These are phyloP conservation scores for Eragrostis curvula DNA, from an alignment of 176 grass and related monocot genomes.

Conservation along the genomic window DNA sequence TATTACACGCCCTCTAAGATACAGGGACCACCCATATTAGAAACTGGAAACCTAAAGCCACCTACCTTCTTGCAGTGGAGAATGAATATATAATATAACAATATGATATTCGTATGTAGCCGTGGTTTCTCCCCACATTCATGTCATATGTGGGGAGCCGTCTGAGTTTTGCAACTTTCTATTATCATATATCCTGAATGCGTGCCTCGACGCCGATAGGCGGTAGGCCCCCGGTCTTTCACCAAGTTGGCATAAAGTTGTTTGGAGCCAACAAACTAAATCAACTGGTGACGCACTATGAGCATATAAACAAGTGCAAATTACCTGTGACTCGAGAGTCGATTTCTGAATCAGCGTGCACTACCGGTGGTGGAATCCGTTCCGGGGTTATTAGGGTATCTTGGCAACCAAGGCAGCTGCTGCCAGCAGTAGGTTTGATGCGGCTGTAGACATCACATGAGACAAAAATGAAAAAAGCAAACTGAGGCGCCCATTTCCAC, in stretches of 20 bases:
- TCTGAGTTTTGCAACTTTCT: not conserved
- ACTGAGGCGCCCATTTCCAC: not conserved
- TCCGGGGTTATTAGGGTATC: not conserved
- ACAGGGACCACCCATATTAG: too few relatives aligned
- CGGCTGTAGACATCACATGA: not conserved
- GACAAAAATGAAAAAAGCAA: not conserved
- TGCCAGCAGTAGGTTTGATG: not conserved
- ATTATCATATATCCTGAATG: not conserved
- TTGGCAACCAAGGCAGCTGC: not conserved
- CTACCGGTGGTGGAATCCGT: not conserved
- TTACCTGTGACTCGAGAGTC: conserved; percentile 12
- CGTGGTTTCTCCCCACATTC: too few relatives aligned
- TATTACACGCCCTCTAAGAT: not conserved
- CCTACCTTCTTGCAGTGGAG: not conserved
- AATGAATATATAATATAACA: not conserved
- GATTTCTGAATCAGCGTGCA: conserved; percentile 10
- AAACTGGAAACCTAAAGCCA: not conserved
- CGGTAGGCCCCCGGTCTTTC: not conserved
- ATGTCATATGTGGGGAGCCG: conserved; percentile 1
- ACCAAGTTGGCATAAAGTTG: not conserved
- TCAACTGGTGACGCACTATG: not conserved
- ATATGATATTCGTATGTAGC: not conserved
- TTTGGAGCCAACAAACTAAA: too few relatives aligned
- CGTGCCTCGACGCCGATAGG: conserved; percentile 10
- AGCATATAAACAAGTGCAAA: not conserved